Conservation (phyloP, 129 eudicot species). For the Oenanthe sinensis region DNA sequence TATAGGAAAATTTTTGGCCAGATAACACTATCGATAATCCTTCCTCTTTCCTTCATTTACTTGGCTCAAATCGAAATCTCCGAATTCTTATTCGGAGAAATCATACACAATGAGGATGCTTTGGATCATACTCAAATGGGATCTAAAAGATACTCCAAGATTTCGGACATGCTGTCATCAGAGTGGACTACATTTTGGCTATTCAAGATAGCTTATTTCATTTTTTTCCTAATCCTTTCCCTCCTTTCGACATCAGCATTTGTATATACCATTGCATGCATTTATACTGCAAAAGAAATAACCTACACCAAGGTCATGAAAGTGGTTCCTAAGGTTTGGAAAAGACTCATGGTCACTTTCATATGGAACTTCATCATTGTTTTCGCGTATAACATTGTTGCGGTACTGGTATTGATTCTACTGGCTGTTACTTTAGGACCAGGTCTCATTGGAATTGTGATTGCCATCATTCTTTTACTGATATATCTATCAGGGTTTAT, state of each 20-base stretch:
- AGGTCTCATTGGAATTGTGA: neutral
- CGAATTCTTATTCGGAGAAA: neutral
- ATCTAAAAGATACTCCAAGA: neutral
- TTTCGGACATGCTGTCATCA: neutral
- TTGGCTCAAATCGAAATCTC: constrained; percentile 1
- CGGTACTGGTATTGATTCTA: neutral
- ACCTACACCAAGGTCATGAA: constrained; percentile 1
- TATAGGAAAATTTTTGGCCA: neutral
- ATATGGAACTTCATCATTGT: neutral
- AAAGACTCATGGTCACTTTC: constrained; percentile 17
- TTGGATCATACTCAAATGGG: neutral
- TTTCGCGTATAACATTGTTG: constrained; percentile 4
- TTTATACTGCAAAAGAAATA: neutral
- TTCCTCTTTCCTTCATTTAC: constrained; percentile 3
- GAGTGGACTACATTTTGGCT: neutral
- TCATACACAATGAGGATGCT: neutral
- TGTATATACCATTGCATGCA: constrained; percentile 8
- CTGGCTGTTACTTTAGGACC: neutral
- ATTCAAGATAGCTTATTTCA: constrained; percentile 1
- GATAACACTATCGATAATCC: neutral
- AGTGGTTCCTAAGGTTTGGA: constrained; percentile 13
- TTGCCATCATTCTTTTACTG: neutral
- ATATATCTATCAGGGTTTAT: neutral
- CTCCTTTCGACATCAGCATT: constrained; percentile 19
- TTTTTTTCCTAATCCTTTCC: constrained; percentile 4